Conservation (phyloP, 2,329 filamentous ascomycete species). For the Alternaria angustiovoidea region DNA sequence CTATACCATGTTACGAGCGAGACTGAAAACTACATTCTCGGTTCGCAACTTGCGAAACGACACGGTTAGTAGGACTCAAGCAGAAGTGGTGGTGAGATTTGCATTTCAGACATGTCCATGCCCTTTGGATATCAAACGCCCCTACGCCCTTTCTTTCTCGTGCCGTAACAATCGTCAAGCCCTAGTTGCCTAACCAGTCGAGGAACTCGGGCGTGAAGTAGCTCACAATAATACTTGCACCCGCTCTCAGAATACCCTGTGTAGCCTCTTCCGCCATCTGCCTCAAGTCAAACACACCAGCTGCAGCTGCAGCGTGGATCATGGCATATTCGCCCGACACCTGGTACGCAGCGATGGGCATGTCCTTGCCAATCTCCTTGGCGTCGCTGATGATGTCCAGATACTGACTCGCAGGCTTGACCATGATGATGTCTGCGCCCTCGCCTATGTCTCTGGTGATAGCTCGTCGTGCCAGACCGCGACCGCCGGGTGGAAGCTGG, state of each 20-base stretch:
- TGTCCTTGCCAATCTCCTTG: constrained; percentile 89
- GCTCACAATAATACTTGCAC: constrained; percentile 89
- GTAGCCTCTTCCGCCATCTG: constrained; percentile 94
- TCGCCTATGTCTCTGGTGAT: constrained; percentile 90
- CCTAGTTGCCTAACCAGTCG: constrained; percentile 63
- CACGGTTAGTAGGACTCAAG: background rate
- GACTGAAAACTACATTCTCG: background rate
- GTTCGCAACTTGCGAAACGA: background rate
- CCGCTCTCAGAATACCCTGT: constrained; percentile 90
- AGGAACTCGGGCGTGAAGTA: constrained; percentile 89
- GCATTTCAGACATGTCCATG: background rate
- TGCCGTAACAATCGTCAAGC: background rate
- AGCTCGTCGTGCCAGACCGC: constrained; percentile 88
- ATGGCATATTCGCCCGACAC: constrained; percentile 97
- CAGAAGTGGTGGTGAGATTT: background rate
- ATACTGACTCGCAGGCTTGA: constrained; percentile 95
- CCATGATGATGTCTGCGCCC: constrained; percentile 98
- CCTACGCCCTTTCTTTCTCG: background rate
- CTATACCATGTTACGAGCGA: background rate
- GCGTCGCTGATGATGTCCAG: constrained; percentile 98
- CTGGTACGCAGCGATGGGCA: constrained; percentile 95
- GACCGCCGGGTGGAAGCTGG: constrained; percentile 90
- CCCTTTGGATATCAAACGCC: constrained; percentile 6
- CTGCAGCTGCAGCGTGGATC: constrained; percentile 95
- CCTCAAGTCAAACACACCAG: constrained; percentile 94